These are phyloP conservation scores for Ceratopteris richardii DNA, from an alignment of 75 land plant species.

Conservation along the genomic window DNA sequence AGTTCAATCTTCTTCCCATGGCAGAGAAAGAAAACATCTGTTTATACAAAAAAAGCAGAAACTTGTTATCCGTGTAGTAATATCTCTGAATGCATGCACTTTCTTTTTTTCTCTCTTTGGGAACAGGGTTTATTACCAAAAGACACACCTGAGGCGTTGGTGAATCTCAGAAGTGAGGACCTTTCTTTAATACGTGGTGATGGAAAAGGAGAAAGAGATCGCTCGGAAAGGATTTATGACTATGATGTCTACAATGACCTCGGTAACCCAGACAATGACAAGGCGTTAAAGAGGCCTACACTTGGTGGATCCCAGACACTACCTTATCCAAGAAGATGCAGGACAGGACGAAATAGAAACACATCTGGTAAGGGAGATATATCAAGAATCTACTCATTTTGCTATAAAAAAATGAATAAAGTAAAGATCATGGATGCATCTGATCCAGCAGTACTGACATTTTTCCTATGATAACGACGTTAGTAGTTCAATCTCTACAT, in stretches of 20 bases:
- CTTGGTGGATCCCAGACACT: conserved; percentile 26
- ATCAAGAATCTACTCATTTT: too few relatives aligned
- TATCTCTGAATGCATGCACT: too few relatives aligned
- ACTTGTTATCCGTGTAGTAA: too few relatives aligned
- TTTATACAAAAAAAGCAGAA: too few relatives aligned
- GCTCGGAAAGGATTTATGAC: conserved; percentile 62
- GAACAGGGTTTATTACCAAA: conserved; percentile 31
- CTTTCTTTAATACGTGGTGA: conserved; percentile 43
- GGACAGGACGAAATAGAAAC: conserved; percentile 43
- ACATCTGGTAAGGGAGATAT: conserved; percentile 10
- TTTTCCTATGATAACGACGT: too few relatives aligned
- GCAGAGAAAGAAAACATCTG: too few relatives aligned
- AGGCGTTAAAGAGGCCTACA: conserved; percentile 33
- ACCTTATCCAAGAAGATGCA: conserved; percentile 66
- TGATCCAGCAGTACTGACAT: too few relatives aligned
- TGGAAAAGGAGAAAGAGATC: conserved; percentile 51
- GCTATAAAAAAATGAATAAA: background rate
- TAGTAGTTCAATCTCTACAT: too few relatives aligned
- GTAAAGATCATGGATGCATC: background rate
- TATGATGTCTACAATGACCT: conserved; percentile 41
- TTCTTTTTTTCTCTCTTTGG: background rate
- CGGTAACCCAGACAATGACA: conserved; percentile 57
- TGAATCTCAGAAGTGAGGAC: conserved; percentile 40
- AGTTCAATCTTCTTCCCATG: background rate
- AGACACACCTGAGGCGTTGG: conserved; percentile 54